Evolutionary conservation across 495 filamentous ascomycete genomes (phyloP), one percentile per base, ranked within the genome.

Genomic region (Xylaria curta): DNA sequence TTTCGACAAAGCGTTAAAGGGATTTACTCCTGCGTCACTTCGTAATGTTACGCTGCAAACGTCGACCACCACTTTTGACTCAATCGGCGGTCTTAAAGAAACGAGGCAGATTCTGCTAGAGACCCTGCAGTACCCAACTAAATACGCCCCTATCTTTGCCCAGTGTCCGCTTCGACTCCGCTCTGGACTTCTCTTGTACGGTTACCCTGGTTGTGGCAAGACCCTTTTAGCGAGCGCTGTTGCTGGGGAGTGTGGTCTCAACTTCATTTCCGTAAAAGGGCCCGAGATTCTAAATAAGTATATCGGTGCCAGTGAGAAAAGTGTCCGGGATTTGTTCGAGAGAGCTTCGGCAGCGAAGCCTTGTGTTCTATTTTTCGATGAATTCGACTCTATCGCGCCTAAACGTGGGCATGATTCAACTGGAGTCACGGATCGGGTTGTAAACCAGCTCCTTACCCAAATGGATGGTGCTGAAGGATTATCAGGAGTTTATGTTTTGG

Each of bases 201-300:
- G 96, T 49, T 98, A 92, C 78, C 96, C 96, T 3, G 96, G 96
- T 15, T 98, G 96, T 74, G 96, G 96, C 71, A 99, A 99, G 81
- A 99, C 96, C 1, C 86, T 98, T 9, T 88, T 98, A 1, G 96
- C 96, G 4, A 93, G 91, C 67, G 97, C 97, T 3, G 94, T 99
- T 3, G 96, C 96, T 7, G 94, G 95, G 66, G 96, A 98, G 79
- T 97, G 95, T 76, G 95, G 95, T 0, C 88, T 98, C 75, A 98
- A 98, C 79, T 98, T 98, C 84, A 98, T 99, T 83, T 93, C 90
- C 67, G 97, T 99, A 69, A 98, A 98, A 80, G 96, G 96, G 7
- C 97, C 96, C 4, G 97, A 99, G 81, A 98, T 99, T 53, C 81
- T 99, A 72, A 98, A 98, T 82, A 99, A 98, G 79, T 98, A 98